Conservation (phyloP, 352 stramenopile species). For the Phytopythium delawarense region DNA sequence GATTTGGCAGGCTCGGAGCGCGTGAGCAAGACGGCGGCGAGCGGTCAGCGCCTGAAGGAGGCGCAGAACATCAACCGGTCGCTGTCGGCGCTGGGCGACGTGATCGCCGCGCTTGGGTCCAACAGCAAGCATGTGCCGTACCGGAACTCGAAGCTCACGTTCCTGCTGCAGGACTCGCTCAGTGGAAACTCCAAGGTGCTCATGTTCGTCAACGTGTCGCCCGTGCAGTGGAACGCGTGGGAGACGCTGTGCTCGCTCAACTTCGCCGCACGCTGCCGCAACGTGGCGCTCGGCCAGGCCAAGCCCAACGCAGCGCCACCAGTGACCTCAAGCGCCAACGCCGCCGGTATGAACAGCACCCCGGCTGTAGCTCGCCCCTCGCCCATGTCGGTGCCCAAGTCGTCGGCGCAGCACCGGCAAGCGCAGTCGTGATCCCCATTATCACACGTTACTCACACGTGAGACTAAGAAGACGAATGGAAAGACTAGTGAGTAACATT, state of each 20-base stretch:
- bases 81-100: constrained; percentile 91
- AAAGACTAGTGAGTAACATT: neutral
- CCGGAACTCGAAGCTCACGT: constrained; percentile 95
- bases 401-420: constrained; percentile 8
- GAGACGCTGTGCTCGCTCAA: constrained; percentile 91
- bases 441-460: neutral
- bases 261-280: constrained; percentile 87
- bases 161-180: constrained; percentile 80
- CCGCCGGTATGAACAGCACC: constrained; percentile 32
- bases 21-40: constrained; percentile 88
- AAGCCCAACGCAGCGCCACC: constrained; percentile 40
- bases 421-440: neutral
- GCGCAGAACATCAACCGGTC: constrained; percentile 96
- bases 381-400: constrained; percentile 18
- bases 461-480: neutral
- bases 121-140: constrained; percentile 94
- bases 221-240: constrained; percentile 82
- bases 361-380: constrained; percentile 8
- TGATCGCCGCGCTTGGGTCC: constrained; percentile 90
- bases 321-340: constrained; percentile 11
- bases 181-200: constrained; percentile 80
- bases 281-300: constrained; percentile 81
- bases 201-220: constrained; percentile 88
- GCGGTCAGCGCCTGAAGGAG: constrained; percentile 92
- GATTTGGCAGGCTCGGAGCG: constrained; percentile 87